Evolutionary conservation across 192 early-diverging fungal species (phyloP).

Genomic region (Backusella liffmaniae): DNA sequence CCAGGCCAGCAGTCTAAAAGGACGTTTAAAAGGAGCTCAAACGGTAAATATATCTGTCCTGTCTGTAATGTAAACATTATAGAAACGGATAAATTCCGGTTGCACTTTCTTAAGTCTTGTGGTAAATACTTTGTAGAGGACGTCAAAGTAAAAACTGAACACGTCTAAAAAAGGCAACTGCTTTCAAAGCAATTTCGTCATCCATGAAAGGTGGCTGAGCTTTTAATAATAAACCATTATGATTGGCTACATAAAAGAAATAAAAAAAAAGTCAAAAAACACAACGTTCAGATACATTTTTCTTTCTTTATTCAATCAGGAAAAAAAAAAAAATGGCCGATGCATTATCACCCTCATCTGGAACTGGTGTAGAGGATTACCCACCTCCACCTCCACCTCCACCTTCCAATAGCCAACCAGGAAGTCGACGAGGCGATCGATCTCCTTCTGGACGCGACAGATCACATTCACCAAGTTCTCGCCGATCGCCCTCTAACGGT

Average conservation of each 20-base stretch:
- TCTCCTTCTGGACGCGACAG: constrained; percentile 16
- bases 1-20: background rate
- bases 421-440: background rate
- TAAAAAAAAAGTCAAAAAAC: background rate
- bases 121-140: background rate
- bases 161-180: background rate
- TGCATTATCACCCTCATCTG: constrained; percentile 7
- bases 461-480: constrained; percentile 21
- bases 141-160: background rate
- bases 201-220: background rate
- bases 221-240: background rate
- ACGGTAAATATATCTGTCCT: background rate
- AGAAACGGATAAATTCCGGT: background rate
- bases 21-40: background rate
- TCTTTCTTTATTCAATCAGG: background rate
- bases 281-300: background rate
- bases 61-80: background rate
- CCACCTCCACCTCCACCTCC: constrained; percentile 10
- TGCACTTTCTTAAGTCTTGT: background rate
- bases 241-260: background rate
- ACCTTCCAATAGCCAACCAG: constrained; percentile 1
- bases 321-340: constrained; percentile 13
- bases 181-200: background rate
- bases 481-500: constrained; percentile 19
- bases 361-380: background rate